Conservation (phyloP, 768 basidiomycete genomes). For the Kwoniella sp. region DNA sequence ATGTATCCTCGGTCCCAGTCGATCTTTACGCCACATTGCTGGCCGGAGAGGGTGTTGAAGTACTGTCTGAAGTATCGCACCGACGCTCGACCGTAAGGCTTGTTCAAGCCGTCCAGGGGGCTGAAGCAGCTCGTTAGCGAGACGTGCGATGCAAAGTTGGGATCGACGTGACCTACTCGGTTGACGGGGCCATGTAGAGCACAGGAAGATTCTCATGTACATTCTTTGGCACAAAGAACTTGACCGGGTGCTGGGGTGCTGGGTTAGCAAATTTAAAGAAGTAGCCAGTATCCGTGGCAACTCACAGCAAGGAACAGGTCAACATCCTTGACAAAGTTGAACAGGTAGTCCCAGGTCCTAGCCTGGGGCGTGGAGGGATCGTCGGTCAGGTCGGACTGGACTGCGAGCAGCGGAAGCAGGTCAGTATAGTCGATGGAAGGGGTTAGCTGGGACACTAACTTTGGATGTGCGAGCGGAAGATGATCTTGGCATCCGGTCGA, state of each 20-base stretch:
- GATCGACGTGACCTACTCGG: slow-evolving; percentile 17
- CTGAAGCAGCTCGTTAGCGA: no score
- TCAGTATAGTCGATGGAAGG: slow-evolving; percentile 52
- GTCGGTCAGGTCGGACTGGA: slow-evolving; percentile 70
- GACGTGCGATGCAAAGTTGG: background rate
- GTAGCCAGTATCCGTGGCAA: slow-evolving; percentile 10
- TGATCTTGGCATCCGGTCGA: slow-evolving; percentile 76
- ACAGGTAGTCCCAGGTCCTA: slow-evolving; percentile 91
- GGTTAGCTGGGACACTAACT: slow-evolving; percentile 44
- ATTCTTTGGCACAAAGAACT: slow-evolving; percentile 84
- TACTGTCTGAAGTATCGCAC: slow-evolving; percentile 41
- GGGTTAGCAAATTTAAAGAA: background rate
- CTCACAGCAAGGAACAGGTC: slow-evolving; percentile 80
- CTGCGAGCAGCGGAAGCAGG: slow-evolving; percentile 10
- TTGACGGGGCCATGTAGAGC: slow-evolving; percentile 43
- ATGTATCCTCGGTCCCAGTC: slow-evolving; percentile 68
- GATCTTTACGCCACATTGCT: slow-evolving; percentile 46
- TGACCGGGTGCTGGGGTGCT: slow-evolving; percentile 77
- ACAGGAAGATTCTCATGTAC: slow-evolving; percentile 58
- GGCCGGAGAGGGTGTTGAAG: slow-evolving; percentile 41
- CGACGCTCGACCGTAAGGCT: slow-evolving; percentile 58
- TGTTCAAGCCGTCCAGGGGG: slow-evolving; percentile 87
- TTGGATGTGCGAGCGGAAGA: slow-evolving; percentile 94
- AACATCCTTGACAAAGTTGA: slow-evolving; percentile 82
- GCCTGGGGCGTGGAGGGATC: slow-evolving; percentile 75